Evolutionary conservation across 352 stramenopile species (phyloP), one percentile per base, ranked within the genome.

Genomic region (Phytophthora hibernalis): DNA sequence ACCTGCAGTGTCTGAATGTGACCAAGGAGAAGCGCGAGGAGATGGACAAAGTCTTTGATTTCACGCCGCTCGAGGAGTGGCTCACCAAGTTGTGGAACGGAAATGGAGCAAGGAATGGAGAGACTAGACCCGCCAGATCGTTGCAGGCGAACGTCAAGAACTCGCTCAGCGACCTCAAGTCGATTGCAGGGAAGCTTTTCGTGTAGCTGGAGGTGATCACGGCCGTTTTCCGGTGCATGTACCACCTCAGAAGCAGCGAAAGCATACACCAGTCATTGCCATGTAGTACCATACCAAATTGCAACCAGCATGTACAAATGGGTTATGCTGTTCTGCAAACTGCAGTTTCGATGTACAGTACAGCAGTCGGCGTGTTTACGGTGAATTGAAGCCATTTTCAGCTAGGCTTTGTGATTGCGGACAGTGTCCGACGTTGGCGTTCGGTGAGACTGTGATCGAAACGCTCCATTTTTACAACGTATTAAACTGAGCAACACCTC

Each of bases 31-130:
- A 87, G 55, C 70, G 79, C 5, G 76, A 84, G n/a, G 69, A 89
- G 54, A 86, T 91, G 64, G 77, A 85, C 40, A 70, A 79, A 18
- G 65, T 80, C 12, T 77, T 86, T 37, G 76, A 81, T 42, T 74
- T 84, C 20, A 77, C 77, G 26, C 80, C 89, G 55, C 74, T 93
- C 51, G 81, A 93, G 57, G 79, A 85, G 30, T 93, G 82, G 85
- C 70, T 93, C 31, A 61, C 68, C 33, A 84, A 79, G 64, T 51
- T 93, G 38, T 91, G 82, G 72, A 75, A 72, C 26, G 72, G 72
- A 24, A 70, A 71, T 16, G 66, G 65, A 26, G 70, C 62, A 42
- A 45, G 42, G 5, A 15, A 18, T n/a, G 54, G 35, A 43, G 54
- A 51, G 24, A 53, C 54, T 38, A 65, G 68, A 50, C 35, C 68